Percentiles rank a stretch among this genome's conserved stretches.
Evolutionary conservation across 2,329 filamentous ascomycete species (phyloP).

Genomic region (Cryphonectria japonica): DNA sequence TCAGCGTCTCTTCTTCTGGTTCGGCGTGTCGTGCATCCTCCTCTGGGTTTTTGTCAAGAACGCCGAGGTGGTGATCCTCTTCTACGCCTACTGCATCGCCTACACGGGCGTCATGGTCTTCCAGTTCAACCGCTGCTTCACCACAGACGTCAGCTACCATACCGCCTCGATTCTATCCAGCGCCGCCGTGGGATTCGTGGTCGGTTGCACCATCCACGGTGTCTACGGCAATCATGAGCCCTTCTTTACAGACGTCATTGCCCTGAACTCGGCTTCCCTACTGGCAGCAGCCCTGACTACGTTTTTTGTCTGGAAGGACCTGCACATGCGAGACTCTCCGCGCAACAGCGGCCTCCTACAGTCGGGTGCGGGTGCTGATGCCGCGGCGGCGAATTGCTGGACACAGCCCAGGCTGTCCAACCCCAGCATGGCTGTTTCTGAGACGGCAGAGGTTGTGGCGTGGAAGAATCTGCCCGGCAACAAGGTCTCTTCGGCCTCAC

Average conservation of each 20-base stretch:
- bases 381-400: not conserved
- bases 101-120: slow-evolving; percentile 44
- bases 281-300: slow-evolving; percentile 39
- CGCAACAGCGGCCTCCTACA: not conserved
- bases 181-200: slow-evolving; percentile 38
- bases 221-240: slow-evolving; percentile 35
- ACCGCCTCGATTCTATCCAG: slow-evolving; percentile 41
- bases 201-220: slow-evolving; percentile 39
- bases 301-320: slow-evolving; percentile 38
- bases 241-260: slow-evolving; percentile 40
- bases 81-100: slow-evolving; percentile 41
- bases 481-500: slow-evolving; percentile 29
- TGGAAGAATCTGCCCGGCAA: slow-evolving; percentile 27
- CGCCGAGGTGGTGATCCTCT: slow-evolving; percentile 38
- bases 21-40: slow-evolving; percentile 39
- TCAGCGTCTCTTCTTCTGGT: slow-evolving; percentile 38
- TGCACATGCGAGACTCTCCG: slow-evolving; percentile 25
- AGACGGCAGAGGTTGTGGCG: slow-evolving; percentile 27
- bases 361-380: not conserved
- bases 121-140: slow-evolving; percentile 47
- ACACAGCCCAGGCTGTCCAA: slow-evolving; percentile 25
- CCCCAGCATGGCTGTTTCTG: slow-evolving; percentile 28
- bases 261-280: slow-evolving; percentile 39
- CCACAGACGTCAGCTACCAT: slow-evolving; percentile 40
- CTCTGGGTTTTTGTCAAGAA: slow-evolving; percentile 42